Conservation (phyloP, 345 rosid genomes). For the Populus deltoides region DNA sequence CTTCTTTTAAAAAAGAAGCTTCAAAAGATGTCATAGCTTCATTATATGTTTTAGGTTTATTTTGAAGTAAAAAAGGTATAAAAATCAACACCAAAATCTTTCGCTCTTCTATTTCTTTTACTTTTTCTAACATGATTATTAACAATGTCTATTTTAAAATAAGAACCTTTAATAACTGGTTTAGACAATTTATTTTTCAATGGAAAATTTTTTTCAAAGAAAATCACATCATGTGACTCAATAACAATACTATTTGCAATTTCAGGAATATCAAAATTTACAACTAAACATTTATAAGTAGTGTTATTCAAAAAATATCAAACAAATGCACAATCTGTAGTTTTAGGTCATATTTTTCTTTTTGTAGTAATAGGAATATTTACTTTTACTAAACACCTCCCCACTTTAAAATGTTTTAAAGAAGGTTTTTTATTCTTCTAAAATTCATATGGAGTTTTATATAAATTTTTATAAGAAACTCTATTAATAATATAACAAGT, state of each 20-base stretch:
- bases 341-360: not conserved
- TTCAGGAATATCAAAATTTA: not conserved
- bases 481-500: not conserved
- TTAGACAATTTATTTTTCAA: not conserved
- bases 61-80: too few species aligned
- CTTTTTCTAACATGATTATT: not conserved
- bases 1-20: not conserved
- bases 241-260: not conserved
- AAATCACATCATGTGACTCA: not conserved
- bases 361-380: not conserved
- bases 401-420: not conserved
- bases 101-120: not conserved
- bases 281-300: not conserved
- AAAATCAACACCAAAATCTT: not conserved
- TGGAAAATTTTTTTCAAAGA: slow-evolving; percentile 5
- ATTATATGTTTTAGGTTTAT: too few species aligned
- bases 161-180: not conserved
- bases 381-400: not conserved
- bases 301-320: too few species aligned
- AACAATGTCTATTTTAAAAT: not conserved
- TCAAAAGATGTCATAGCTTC: not conserved
- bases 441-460: not conserved
- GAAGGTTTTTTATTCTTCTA: not conserved
- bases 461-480: not conserved
- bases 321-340: too few species aligned